Evolutionary conservation across 345 rosid species (phyloP).

Genomic region (Populus pruinosa): DNA sequence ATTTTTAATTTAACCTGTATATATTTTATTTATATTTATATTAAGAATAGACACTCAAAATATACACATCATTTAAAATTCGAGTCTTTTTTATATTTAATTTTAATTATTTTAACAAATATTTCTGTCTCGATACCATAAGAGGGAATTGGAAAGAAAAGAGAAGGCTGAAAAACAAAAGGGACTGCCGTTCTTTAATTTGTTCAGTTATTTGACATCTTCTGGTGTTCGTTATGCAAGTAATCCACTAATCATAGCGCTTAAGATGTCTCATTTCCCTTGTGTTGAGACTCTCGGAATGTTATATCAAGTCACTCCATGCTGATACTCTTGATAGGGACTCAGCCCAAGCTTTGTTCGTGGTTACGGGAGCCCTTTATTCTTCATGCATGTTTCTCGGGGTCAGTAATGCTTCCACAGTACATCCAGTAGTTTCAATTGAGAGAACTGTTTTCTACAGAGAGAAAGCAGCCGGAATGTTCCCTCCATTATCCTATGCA

Average conservation of each 20-base stretch:
- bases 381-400: conserved; percentile 80
- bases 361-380: conserved; percentile 87
- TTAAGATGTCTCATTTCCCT: not conserved
- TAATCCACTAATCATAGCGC: not conserved
- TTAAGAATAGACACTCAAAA: too few relatives aligned
- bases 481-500: conserved; percentile 70
- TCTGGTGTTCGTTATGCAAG: not conserved
- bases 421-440: conserved; percentile 82
- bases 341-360: conserved; percentile 51
- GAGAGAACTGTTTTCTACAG: conserved; percentile 90
- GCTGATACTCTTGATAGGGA: conserved; percentile 22
- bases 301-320: not conserved
- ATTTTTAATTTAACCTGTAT: too few relatives aligned
- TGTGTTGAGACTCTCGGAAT: not conserved
- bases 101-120: too few relatives aligned
- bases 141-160: not conserved
- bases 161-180: not conserved
- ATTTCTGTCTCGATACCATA: not conserved
- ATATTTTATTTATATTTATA: too few relatives aligned
- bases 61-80: too few relatives aligned
- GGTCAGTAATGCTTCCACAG: conserved; percentile 78
- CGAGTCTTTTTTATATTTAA: too few relatives aligned
- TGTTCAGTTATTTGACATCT: not conserved
- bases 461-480: conserved; percentile 92
- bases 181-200: not conserved